These are phyloP conservation scores for Fusarium chaquense DNA, from an alignment of 2,329 filamentous ascomycete genomes.

Conservation along the genomic window DNA sequence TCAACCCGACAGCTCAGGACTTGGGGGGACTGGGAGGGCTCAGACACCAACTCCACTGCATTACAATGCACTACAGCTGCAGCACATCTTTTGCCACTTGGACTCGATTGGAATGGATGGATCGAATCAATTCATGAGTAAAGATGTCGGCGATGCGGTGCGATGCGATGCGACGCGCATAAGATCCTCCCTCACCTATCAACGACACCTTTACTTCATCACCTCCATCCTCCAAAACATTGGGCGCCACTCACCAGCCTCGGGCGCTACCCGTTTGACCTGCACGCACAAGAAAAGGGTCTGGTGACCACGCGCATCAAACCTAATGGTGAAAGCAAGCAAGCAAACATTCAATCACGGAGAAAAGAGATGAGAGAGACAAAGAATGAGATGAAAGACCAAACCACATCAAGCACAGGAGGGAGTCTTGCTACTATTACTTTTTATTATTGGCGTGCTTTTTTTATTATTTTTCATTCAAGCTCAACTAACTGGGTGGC, in stretches of 20 bases:
- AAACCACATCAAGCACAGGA: constrained; percentile 24
- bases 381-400: background rate
- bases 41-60: background rate
- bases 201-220: background rate
- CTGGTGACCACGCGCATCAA: constrained; percentile 27
- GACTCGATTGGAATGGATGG: background rate
- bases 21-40: constrained; percentile 11
- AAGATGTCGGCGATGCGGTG: background rate
- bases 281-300: constrained; percentile 13
- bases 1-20: constrained; percentile 15
- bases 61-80: background rate
- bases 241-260: constrained; percentile 40
- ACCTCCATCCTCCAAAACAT: constrained; percentile 8
- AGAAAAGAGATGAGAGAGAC: background rate
- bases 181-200: constrained; percentile 16
- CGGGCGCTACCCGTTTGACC: constrained; percentile 16
- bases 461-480: constrained; percentile 11
- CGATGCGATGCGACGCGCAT: constrained; percentile 8
- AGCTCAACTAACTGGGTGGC: constrained; percentile 14
- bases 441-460: constrained; percentile 28
- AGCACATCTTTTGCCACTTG: constrained; percentile 23
- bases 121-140: background rate
- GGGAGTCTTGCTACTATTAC: constrained; percentile 21
- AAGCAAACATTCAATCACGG: background rate
- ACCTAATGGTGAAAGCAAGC: constrained; percentile 18